phyloP scores from a whole-genome alignment of 1,284 basidiomycete genomes.

The Boletus mariae region DNA sequence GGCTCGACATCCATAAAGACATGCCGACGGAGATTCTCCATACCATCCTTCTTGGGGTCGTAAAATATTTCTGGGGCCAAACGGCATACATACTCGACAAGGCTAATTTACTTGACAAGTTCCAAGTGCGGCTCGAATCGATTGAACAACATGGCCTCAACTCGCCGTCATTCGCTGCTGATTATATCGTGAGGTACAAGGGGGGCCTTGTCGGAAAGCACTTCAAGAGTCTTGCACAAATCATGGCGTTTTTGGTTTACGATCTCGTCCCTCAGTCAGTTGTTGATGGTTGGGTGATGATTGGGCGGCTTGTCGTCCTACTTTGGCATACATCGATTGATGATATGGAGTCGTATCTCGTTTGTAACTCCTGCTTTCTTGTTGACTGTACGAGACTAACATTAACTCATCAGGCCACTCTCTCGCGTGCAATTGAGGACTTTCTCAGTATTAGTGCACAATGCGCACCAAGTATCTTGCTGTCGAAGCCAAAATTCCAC shows the following conservation, averaged over 20 bases:
- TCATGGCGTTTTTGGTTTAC: not conserved
- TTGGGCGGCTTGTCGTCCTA: not conserved
- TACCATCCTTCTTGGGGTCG: not conserved
- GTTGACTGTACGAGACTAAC: too few relatives aligned
- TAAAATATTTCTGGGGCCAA: not conserved
- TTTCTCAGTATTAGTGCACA: not conserved
- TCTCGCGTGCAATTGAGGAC: not conserved
- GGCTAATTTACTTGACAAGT: not conserved
- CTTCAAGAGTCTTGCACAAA: not conserved
- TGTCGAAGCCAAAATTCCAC: constrained; percentile 2
- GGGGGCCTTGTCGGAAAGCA: not conserved
- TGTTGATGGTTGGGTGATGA: not conserved
- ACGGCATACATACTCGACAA: not conserved
- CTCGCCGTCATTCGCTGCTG: not conserved
- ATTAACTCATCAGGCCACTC: too few relatives aligned
- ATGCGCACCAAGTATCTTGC: not conserved
- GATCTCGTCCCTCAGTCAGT: not conserved
- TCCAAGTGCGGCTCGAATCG: not conserved
- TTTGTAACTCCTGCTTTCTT: too few relatives aligned
- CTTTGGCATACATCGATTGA: too few relatives aligned
- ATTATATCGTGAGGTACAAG: not conserved
- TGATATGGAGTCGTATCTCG: too few relatives aligned
- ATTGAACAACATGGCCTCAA: not conserved
- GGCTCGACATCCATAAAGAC: not conserved
- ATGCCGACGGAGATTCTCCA: not conserved